phyloP scores from a whole-genome alignment of 257 asterid genomes.

The Paulownia fortunei region DNA sequence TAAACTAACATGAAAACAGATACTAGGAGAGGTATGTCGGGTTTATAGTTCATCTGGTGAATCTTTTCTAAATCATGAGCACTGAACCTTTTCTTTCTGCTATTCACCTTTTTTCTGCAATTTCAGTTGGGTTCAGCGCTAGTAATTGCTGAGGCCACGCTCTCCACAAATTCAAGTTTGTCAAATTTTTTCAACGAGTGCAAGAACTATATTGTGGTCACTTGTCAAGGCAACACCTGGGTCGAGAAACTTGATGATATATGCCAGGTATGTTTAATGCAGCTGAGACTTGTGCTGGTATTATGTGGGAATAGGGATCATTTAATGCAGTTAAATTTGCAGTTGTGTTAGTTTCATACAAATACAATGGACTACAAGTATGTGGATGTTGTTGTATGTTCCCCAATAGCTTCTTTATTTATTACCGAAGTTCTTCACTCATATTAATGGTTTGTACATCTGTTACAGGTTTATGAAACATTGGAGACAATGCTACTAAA shows the following conservation, averaged over 20 bases:
- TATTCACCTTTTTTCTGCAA: slow-evolving; percentile 26
- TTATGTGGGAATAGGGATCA: background rate
- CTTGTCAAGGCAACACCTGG: slow-evolving; percentile 72
- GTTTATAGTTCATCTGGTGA: slow-evolving; percentile 12
- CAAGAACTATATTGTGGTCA: slow-evolving; percentile 66
- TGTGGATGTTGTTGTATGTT: background rate
- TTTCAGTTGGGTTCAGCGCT: slow-evolving; percentile 90
- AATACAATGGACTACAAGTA: background rate
- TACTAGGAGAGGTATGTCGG: slow-evolving; percentile 1
- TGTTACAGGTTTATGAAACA: slow-evolving; percentile 82
- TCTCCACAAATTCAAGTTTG: slow-evolving; percentile 63
- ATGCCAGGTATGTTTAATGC: slow-evolving; percentile 72
- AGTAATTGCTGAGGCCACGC: slow-evolving; percentile 73
- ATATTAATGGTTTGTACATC: background rate
- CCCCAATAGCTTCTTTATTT: background rate
- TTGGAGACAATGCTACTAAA: slow-evolving; percentile 80
- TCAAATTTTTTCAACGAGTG: slow-evolving; percentile 72
- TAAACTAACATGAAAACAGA: background rate
- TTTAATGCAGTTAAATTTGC: background rate
- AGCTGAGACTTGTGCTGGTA: slow-evolving; percentile 21
- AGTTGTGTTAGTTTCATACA: background rate
- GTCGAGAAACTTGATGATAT: slow-evolving; percentile 83
- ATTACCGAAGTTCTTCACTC: background rate
- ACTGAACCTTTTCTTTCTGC: slow-evolving; percentile 1
- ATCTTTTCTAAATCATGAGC: slow-evolving; percentile 11